Base-by-base conservation (phyloP, 768 basidiomycete species). In the Termitomyces sp. region DNA sequence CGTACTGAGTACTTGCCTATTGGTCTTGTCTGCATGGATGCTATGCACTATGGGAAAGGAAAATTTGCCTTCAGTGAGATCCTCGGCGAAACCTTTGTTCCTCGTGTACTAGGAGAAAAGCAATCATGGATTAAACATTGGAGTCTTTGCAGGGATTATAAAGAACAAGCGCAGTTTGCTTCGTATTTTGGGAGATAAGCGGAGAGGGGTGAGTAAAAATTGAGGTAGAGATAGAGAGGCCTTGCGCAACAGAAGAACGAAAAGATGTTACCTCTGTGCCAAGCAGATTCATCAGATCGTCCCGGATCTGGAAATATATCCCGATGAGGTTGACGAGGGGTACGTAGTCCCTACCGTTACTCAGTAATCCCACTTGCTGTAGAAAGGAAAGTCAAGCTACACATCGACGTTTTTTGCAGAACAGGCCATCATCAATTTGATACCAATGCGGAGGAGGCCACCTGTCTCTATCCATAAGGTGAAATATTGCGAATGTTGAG, bases 391-490 rank as follows among this genome's bases (percentile, higher is more conserved):
- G 30, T 30, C 32, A 15, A 60, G 82, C 43, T 68, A 88, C 88
- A 85, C 71, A 21, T 80, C 72, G 30, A 71, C 60, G 58, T 85
- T 87, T 21, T 71, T 81, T 0, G 85, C 86, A 21, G 83, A 78
- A 60, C 85, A 89, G 0, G 92, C 93, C 93, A 96, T 96, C 92
- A 99, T 94, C 28, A 98, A 79, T 67, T 94, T 98, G 67, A 98
- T 82, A 0, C 91, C 93, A 44, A 98, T 84, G 21, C 96, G 78
- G 58, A 98, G 87, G 9, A 98, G 77, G 4, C 96, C 94, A 0
- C 96, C 96, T 0, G 96, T 98, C 69, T 99, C 96, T 98, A 49
- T 19, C 4, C 24, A 21, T 2, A 4, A 22, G 22, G 17, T n/a
- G 17, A 22, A 10, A 8, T 19, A 24, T 1, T 14, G 17, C 26